phyloP scores from a whole-genome alignment of 2,329 filamentous ascomycete genomes.

The Chrysosporium keratinophilum region DNA sequence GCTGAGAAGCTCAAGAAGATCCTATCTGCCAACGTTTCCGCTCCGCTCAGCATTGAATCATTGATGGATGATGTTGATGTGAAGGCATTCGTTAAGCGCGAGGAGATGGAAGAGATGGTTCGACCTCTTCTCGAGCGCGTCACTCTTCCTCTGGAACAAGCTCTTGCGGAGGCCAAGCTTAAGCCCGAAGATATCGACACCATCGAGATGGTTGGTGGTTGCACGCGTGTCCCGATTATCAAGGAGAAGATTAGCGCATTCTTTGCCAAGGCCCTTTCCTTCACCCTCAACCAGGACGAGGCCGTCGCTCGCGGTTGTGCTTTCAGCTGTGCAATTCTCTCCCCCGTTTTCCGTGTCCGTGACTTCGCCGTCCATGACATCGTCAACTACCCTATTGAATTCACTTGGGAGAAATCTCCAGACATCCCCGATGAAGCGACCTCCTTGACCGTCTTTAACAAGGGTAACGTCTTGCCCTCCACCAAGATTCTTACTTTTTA shows the following conservation, averaged over 20 bases:
- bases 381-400: constrained; percentile 95
- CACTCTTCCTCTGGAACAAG: constrained; percentile 71
- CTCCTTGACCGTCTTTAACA: constrained; percentile 92
- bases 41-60: constrained; percentile 92
- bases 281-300: constrained; percentile 97
- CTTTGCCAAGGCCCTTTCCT: constrained; percentile 87
- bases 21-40: constrained; percentile 84
- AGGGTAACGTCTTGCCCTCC: constrained; percentile 90
- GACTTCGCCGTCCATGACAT: constrained; percentile 98
- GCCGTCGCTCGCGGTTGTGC: constrained; percentile 90
- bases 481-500: constrained; percentile 99
- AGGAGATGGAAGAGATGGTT: constrained; percentile 86
- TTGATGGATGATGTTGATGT: constrained; percentile 98
- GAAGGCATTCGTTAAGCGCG: constrained; percentile 74
- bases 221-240: constrained; percentile 82
- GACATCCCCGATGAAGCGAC: constrained; percentile 99
- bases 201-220: constrained; percentile 88
- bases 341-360: constrained; percentile 93
- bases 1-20: constrained; percentile 99
- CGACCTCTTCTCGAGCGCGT: constrained; percentile 69
- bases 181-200: constrained; percentile 84
- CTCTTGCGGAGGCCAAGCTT: constrained; percentile 85
- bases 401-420: constrained; percentile 95
- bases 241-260: constrained; percentile 83
- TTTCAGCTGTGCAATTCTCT: constrained; percentile 95